Percentiles rank a stretch among this genome's conserved stretches.
Evolutionary conservation across 768 basidiomycete species (phyloP).

Genomic region (Filobasidium wieringae): DNA sequence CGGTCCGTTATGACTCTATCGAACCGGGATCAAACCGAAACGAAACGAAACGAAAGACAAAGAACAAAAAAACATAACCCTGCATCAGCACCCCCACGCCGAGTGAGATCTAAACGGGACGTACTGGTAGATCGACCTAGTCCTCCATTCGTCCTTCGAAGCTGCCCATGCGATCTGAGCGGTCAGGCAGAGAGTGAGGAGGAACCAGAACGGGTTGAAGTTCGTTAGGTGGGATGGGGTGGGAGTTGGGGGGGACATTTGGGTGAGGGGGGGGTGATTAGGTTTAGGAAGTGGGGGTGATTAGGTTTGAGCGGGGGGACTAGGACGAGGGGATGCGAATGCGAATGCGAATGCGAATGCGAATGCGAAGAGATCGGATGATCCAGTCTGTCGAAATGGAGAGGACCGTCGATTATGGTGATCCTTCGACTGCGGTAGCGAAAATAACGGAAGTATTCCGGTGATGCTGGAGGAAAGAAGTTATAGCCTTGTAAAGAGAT

Average conservation of each 20-base stretch:
- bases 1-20: constrained; percentile 56
- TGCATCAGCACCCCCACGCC: not conserved
- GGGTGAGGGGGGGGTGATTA: not conserved
- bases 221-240: not conserved
- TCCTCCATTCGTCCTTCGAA: constrained; percentile 46
- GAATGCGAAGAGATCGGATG: not conserved
- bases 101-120: not conserved
- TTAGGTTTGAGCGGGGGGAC: not conserved
- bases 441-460: not conserved
- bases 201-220: not conserved
- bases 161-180: constrained; percentile 47
- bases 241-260: not conserved
- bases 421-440: not conserved
- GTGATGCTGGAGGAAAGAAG: not conserved
- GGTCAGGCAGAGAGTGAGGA: constrained; percentile 2
- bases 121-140: constrained; percentile 68
- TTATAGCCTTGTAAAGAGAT: not conserved
- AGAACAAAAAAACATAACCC: not conserved
- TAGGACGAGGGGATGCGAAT: not conserved
- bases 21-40: not conserved
- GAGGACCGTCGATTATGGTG: not conserved
- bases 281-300: not conserved
- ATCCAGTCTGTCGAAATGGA: not conserved
- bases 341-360: not conserved
- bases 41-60: not conserved